These are phyloP conservation scores for Protea cynaroides DNA, from an alignment of 164 flowering plant genomes.

Conservation along the genomic window DNA sequence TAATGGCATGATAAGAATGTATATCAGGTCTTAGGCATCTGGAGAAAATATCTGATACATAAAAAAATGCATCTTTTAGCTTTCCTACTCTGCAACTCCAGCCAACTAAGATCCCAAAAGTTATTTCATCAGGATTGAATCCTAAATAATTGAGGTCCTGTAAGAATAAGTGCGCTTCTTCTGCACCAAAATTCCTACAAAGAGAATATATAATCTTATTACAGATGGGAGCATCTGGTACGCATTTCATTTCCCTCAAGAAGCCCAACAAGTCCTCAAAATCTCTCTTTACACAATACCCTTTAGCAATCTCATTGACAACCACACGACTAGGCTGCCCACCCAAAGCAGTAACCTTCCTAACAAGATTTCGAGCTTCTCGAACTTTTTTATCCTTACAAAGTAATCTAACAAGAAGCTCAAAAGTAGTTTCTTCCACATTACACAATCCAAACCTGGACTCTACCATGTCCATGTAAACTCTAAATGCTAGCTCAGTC, in stretches of 20 bases:
- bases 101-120: constrained; percentile 65
- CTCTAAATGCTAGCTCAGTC: constrained; percentile 32
- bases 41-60: constrained; percentile 58
- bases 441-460: constrained; percentile 21
- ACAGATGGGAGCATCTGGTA: constrained; percentile 44
- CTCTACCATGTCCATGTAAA: constrained; percentile 50
- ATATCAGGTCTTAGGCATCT: constrained; percentile 52
- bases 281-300: constrained; percentile 65
- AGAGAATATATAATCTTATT: constrained; percentile 46
- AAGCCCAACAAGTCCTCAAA: constrained; percentile 64
- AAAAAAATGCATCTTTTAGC: constrained; percentile 49
- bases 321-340: constrained; percentile 35
- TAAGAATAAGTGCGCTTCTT: constrained; percentile 43
- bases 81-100: constrained; percentile 59
- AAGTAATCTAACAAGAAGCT: constrained; percentile 36
- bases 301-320: constrained; percentile 46
- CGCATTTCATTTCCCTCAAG: constrained; percentile 36
- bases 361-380: constrained; percentile 59
- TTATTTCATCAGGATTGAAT: constrained; percentile 56
- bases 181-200: constrained; percentile 44
- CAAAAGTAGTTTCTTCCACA: constrained; percentile 23
- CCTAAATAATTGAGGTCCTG: constrained; percentile 49
- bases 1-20: constrained; percentile 58
- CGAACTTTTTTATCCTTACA: constrained; percentile 54
- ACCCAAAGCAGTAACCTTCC: constrained; percentile 35